Evolutionary conservation across 768 basidiomycete species (phyloP), one percentile per base, ranked within the genome.

Genomic region (Boletus subcaerulescens): DNA sequence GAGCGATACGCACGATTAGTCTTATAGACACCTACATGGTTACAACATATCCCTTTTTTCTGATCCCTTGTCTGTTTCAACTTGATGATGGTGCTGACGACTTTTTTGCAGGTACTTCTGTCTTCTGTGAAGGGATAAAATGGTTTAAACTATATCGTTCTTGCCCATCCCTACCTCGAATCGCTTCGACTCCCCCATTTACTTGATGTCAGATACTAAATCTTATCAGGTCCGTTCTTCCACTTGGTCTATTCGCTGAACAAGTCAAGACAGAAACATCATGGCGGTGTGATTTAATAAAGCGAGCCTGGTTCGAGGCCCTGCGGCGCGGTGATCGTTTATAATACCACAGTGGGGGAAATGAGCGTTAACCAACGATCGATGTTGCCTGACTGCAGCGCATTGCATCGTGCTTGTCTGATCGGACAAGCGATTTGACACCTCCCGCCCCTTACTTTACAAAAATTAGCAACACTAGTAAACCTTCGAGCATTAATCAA

Each of bases 1-100:
- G 86, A 84, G 80, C 79, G 81, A 74, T 72, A 71, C 73, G 80
- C 79, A 68, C 87, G 93, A 94, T 95, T 95, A 94, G 91, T 95
- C 91, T 92, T 92, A 71, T 86, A 91, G 91, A 91, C 86, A 64
- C 58, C 59, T 58, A 69, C 73, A 81, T 90, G 89, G 87, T 91
- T 90, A 83, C 46, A 75, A 83, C 66, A 47, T 41, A 59, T 42
- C 47, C 50, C 18, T 44, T 50, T 46, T 32, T 48, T 54, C 68
- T 71, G 68, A 71, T 3, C 46, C 55, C 43, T 59, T 29, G 3
- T 8, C 2, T 42, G 35, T 15, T 48, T 52, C 45, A n/a, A 17
- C 47, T 54, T 36, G 18, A 51, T 48, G 40, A 24, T 26, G 33
- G 48, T 43, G 9, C 56, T 66, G 39, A 66, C 52, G 32, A n/a